Base-by-base conservation (phyloP, 257 asterid species). In the Petrea volubilis region DNA sequence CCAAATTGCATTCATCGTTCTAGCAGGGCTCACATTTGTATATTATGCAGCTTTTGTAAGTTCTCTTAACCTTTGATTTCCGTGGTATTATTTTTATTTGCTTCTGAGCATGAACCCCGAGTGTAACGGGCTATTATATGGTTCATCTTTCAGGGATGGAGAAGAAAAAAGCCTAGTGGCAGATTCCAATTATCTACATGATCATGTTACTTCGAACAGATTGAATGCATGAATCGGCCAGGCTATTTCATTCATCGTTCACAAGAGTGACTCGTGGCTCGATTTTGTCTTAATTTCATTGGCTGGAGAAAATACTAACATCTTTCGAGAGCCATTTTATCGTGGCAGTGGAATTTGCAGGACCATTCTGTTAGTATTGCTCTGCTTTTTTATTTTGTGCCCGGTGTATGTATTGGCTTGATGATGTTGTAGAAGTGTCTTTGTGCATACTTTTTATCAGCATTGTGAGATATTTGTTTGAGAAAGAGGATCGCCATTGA, bases 11-110 rank as follows among this genome's bases (percentile, higher is more conserved):
- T 92, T 92, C 83, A 85, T 92, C 59, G 73, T 79, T 79, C 82
- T 92, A 36, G 98, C 98, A 11, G 96, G 94, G 61, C 84, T 92
- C 88, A 92, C 98, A 64, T 90, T 90, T 80, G 90, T 90, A 64
- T 92, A 92, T 73, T 92, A 92, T 75, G 83, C 82, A 53, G 90
- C 90, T 74, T 86, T 92, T 77, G 98, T 92, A 88, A 88, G 98
- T 81, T 56, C 6, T 59, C 49, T 65, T 12, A 73, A 47, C 72
- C 70, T 43, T 21, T 44, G 1, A 34, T 63, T 62, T 67, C 15
- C 40, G 11, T 72, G 46, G 20, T 13, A 2, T 64, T 60, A 2
- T 55, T 47, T 49, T 55, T 43, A 25, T 67, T 67, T 67, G 56
- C 31, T 13, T n/a, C n/a, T 73, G 36, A 56, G 18, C 46, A 13